These are phyloP conservation scores for Malus sylvestris DNA, from an alignment of 306 rosid species.

Conservation along the genomic window DNA sequence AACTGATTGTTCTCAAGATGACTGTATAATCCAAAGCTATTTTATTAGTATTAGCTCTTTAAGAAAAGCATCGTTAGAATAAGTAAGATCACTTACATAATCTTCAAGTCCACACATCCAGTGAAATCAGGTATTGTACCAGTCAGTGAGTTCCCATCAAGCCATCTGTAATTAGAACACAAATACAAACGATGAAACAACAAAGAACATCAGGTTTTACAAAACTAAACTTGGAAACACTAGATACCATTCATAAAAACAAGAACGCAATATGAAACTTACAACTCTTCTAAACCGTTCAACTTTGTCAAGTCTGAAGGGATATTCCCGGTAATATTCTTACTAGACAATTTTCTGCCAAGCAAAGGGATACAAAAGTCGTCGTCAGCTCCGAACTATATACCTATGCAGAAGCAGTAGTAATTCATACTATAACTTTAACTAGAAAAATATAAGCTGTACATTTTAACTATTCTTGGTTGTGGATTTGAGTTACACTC, in stretches of 20 bases:
- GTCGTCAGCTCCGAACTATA: slow-evolving; percentile 19
- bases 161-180: slow-evolving; percentile 40
- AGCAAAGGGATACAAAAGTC: slow-evolving; percentile 25
- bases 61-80: slow-evolving; percentile 1
- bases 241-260: slow-evolving; percentile 12
- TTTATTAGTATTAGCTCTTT: slow-evolving; percentile 23
- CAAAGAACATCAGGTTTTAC: background rate
- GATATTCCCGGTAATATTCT: slow-evolving; percentile 70
- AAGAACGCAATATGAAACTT: slow-evolving; percentile 32
- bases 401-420: slow-evolving; percentile 12
- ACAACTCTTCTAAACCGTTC: slow-evolving; percentile 78
- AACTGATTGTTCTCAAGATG: slow-evolving; percentile 92
- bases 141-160: slow-evolving; percentile 47
- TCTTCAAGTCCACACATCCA: slow-evolving; percentile 64
- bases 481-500: slow-evolving; percentile 68
- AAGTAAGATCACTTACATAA: slow-evolving; percentile 48
- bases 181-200: background rate
- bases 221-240: slow-evolving; percentile 11
- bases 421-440: background rate
- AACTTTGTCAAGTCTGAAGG: slow-evolving; percentile 65
- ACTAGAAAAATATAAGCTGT: slow-evolving; percentile 18
- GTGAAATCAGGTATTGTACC: slow-evolving; percentile 84
- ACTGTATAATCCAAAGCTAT: slow-evolving; percentile 40
- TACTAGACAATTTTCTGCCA: slow-evolving; percentile 64
- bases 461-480: slow-evolving; percentile 82